These are phyloP conservation scores for Starmerella apicola DNA, from an alignment of 805 yeast genomes.

Conservation along the genomic window DNA sequence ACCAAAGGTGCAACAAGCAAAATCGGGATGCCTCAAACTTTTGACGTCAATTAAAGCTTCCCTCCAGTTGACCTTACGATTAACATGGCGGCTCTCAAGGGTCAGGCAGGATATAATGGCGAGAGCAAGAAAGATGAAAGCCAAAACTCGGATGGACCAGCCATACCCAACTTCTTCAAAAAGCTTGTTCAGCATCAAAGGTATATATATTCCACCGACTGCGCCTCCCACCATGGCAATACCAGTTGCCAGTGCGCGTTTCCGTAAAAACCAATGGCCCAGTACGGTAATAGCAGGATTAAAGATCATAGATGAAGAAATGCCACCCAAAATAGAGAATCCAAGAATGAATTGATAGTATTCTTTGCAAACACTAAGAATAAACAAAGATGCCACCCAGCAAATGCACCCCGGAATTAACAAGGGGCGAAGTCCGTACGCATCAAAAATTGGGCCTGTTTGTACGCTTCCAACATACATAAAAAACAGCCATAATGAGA, in stretches of 20 bases:
- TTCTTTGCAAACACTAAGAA: constrained; percentile 37
- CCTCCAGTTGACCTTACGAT: constrained; percentile 15
- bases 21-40: constrained; percentile 24
- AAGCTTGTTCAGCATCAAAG: constrained; percentile 39
- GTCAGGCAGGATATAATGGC: constrained; percentile 27
- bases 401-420: constrained; percentile 36
- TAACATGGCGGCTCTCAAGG: constrained; percentile 28
- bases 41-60: constrained; percentile 25
- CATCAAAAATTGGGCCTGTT: constrained; percentile 44
- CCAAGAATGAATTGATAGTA: constrained; percentile 51
- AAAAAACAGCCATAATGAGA: constrained; percentile 33
- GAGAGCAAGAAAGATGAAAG: constrained; percentile 24
- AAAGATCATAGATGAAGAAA: constrained; percentile 33
- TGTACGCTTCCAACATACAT: constrained; percentile 38
- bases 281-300: constrained; percentile 45
- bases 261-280: constrained; percentile 49
- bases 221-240: constrained; percentile 55
- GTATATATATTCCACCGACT: constrained; percentile 51
- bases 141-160: constrained; percentile 48
- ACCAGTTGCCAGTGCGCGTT: constrained; percentile 50
- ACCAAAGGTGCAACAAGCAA: constrained; percentile 23
- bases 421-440: constrained; percentile 39
- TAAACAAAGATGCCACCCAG: constrained; percentile 39
- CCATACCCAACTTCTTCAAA: constrained; percentile 40
- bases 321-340: constrained; percentile 43